These are phyloP conservation scores for Syncephalastrum sp. DNA, from an alignment of 371 early-diverging fungal genomes.

Conservation along the genomic window DNA sequence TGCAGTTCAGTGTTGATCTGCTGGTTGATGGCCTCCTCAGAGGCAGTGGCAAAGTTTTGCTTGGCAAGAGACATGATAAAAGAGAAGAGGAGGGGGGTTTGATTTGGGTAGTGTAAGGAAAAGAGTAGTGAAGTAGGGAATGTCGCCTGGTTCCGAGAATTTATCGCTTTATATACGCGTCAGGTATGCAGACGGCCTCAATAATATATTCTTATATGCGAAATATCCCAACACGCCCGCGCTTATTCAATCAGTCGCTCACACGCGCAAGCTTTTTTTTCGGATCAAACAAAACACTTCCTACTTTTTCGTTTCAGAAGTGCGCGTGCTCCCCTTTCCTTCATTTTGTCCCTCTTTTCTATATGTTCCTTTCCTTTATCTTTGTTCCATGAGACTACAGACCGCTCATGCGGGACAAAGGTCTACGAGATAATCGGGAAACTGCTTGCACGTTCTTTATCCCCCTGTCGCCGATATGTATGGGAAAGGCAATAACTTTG, in stretches of 20 bases:
- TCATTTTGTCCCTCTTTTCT: not conserved
- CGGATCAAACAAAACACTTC: not conserved
- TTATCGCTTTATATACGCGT: no score
- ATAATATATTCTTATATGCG: not conserved
- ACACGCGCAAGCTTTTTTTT: not conserved
- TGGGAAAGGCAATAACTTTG: no score
- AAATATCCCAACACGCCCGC: not conserved
- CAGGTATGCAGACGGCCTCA: no score
- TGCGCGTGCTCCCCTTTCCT: not conserved
- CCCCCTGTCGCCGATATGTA: no score
- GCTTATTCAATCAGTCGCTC: not conserved
- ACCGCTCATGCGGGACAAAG: no score
- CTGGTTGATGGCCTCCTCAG: constrained; percentile 67
- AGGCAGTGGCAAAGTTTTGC: constrained; percentile 64
- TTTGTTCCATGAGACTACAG: not conserved
- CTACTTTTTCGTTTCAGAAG: not conserved
- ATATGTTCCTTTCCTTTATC: not conserved
- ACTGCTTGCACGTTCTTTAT: no score
- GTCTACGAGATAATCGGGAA: no score
- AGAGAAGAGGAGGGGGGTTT: not conserved
- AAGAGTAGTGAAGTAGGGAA: constrained; percentile 2
- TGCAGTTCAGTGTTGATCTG: constrained; percentile 63
- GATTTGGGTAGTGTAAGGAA: not conserved
- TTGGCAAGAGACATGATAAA: constrained; percentile 60
- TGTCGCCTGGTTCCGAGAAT: not conserved